phyloP scores from a whole-genome alignment of 129 eudicot genomes.

The Silybum marianum region DNA sequence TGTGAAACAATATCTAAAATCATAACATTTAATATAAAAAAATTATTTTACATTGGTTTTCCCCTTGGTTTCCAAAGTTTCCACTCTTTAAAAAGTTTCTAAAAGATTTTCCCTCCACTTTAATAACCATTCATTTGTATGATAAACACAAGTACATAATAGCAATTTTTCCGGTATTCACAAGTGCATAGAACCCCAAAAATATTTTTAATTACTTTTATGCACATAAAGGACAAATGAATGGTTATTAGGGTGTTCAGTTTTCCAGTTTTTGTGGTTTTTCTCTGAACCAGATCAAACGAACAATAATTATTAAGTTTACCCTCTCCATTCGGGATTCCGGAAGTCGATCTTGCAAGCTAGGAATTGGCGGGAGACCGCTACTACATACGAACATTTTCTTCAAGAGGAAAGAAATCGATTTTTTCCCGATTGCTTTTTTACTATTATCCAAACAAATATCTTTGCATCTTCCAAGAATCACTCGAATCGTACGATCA shows the following conservation, averaged over 20 bases:
- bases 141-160: not conserved
- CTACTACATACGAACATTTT: constrained; percentile 84
- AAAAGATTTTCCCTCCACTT: too few relatives aligned
- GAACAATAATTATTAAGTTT: not conserved
- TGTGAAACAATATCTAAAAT: too few relatives aligned
- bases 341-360: constrained; percentile 71
- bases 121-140: not conserved
- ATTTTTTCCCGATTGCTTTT: constrained; percentile 68
- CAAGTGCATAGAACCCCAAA: not conserved
- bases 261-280: not conserved
- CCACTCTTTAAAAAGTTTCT: too few relatives aligned
- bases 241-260: not conserved
- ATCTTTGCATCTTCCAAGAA: constrained; percentile 93
- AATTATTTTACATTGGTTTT: too few relatives aligned
- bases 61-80: too few relatives aligned
- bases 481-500: constrained; percentile 78
- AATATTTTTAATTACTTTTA: not conserved
- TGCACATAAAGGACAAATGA: not conserved
- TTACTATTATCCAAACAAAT: constrained; percentile 70
- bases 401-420: constrained; percentile 77
- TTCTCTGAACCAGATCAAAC: not conserved
- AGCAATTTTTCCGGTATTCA: not conserved
- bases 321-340: constrained; percentile 99
- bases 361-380: constrained; percentile 79
- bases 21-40: too few relatives aligned